Conservation (phyloP, 148 eudicot species). For the Drosera capensis region DNA sequence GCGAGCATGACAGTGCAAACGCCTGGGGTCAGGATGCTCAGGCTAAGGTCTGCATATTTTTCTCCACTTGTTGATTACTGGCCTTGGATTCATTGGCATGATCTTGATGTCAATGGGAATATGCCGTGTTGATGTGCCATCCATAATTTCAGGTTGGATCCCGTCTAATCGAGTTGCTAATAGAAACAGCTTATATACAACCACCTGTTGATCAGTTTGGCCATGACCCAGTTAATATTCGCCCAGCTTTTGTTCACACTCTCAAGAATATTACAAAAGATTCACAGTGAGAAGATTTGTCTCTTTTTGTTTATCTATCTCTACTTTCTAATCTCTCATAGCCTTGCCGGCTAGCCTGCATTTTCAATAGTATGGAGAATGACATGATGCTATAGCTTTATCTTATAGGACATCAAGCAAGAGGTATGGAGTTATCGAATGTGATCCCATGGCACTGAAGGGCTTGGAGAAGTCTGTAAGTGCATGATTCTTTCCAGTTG, state of each 20-base stretch:
- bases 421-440: slow-evolving; percentile 69
- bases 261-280: slow-evolving; percentile 33
- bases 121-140: too few species aligned
- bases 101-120: too few species aligned
- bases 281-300: slow-evolving; percentile 24
- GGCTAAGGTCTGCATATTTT: slow-evolving; percentile 46
- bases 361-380: too few species aligned
- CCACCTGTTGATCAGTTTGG: slow-evolving; percentile 48
- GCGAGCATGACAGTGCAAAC: slow-evolving; percentile 32
- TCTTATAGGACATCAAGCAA: slow-evolving; percentile 38
- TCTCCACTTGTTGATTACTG: not conserved
- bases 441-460: slow-evolving; percentile 58
- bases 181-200: slow-evolving; percentile 76
- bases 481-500: too few species aligned
- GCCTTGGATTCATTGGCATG: not conserved
- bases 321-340: too few species aligned
- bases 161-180: slow-evolving; percentile 65
- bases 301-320: too few species aligned
- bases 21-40: slow-evolving; percentile 67
- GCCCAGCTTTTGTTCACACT: slow-evolving; percentile 78
- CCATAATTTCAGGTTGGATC: slow-evolving; percentile 83
- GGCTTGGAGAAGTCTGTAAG: slow-evolving; percentile 85
- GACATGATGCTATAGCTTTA: too few species aligned
- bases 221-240: slow-evolving; percentile 58
- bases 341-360: too few species aligned